A percentile compares a stretch with the other conserved stretches of the same genome.
Conservation (phyloP, 257 asterid genomes). For the Forsythia viridissima region DNA sequence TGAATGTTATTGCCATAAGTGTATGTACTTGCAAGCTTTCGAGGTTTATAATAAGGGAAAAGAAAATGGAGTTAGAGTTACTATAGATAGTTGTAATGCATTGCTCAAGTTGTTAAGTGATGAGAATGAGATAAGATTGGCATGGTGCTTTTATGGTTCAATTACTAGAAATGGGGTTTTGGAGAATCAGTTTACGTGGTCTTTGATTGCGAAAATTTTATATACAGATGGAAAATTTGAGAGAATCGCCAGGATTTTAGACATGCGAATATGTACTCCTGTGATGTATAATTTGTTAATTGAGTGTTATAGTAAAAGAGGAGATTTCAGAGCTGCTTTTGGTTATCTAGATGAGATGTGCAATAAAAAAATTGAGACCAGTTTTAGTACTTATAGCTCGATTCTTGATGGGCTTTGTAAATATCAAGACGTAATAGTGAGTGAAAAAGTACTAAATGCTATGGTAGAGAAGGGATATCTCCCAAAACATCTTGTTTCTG, state of each 20-base stretch:
- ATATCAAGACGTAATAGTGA: slow-evolving; percentile 38
- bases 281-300: slow-evolving; percentile 54
- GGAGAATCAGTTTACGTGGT: slow-evolving; percentile 57
- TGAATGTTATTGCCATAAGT: slow-evolving; percentile 54
- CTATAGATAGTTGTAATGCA: slow-evolving; percentile 40
- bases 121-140: slow-evolving; percentile 48
- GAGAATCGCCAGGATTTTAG: slow-evolving; percentile 47
- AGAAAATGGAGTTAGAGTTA: slow-evolving; percentile 38
- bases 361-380: slow-evolving; percentile 40
- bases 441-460: slow-evolving; percentile 34
- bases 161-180: slow-evolving; percentile 50
- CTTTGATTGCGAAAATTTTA: slow-evolving; percentile 47
- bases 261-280: slow-evolving; percentile 40
- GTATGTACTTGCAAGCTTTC: slow-evolving; percentile 44
- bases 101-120: slow-evolving; percentile 53
- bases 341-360: slow-evolving; percentile 41
- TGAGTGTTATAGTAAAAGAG: slow-evolving; percentile 54
- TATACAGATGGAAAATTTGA: slow-evolving; percentile 56
- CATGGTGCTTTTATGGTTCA: slow-evolving; percentile 70
- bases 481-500: slow-evolving; percentile 13
- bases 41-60: slow-evolving; percentile 46
- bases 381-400: slow-evolving; percentile 53
- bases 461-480: slow-evolving; percentile 53
- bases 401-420: slow-evolving; percentile 81
- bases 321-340: slow-evolving; percentile 66